Evolutionary conservation across 345 rosid species (phyloP).

Genomic region (Capsella bursapastoris): DNA sequence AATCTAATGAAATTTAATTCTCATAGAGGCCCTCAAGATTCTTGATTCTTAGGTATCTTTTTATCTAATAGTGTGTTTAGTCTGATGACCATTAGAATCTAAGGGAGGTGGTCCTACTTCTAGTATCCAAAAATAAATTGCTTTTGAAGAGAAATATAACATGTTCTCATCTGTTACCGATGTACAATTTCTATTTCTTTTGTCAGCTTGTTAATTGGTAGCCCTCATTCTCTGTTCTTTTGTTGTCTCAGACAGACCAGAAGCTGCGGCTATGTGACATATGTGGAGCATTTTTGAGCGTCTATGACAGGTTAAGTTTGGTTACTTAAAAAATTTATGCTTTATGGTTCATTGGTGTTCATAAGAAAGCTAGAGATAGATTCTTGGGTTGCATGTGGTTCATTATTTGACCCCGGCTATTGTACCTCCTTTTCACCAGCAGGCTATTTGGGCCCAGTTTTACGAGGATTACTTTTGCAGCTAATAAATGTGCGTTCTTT

Average conservation of each 20-base stretch:
- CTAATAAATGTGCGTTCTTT: conserved; percentile 99
- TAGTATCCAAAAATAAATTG: neutral
- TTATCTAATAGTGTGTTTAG: neutral
- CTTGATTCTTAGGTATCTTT: neutral
- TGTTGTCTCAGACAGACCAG: conserved; percentile 90
- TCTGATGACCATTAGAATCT: conserved; percentile 3
- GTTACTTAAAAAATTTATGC: conserved; percentile 18
- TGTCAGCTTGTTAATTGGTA: neutral
- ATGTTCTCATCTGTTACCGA: neutral
- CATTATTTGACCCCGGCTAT: conserved; percentile 86
- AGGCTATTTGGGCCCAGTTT: conserved; percentile 99
- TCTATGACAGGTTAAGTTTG: conserved; percentile 84
- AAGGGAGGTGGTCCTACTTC: neutral
- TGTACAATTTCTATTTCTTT: neutral
- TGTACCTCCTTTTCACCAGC: conserved; percentile 99
- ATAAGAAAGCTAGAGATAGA: conserved; percentile 59
- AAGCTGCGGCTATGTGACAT: conserved; percentile 99
- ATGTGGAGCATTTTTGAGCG: conserved; percentile 99
- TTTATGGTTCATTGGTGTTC: conserved; percentile 40
- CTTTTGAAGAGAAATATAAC: conserved; percentile 15
- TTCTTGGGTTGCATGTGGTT: conserved; percentile 81
- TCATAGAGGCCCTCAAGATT: conserved; percentile 15
- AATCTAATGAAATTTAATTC: neutral
- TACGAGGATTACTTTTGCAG: conserved; percentile 99
- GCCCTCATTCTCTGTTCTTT: conserved; percentile 18